These are phyloP conservation scores for Pyrenophora seminiperda DNA, from an alignment of 2,329 filamentous ascomycete species.

Conservation along the genomic window DNA sequence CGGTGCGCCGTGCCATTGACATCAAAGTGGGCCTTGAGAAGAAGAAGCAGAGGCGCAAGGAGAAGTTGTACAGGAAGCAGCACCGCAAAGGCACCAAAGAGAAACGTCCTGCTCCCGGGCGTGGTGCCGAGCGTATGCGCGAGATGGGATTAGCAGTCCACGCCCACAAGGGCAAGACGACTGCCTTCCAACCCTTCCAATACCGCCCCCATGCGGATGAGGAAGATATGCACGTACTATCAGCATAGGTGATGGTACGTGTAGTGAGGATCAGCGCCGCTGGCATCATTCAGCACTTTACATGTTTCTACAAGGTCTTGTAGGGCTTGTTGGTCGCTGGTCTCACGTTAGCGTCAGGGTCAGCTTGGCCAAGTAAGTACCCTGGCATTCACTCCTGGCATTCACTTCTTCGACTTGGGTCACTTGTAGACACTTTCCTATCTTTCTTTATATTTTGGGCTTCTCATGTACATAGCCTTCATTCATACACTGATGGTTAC, in stretches of 20 bases:
- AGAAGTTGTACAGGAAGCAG: conserved; percentile 89
- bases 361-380: conserved; percentile 11
- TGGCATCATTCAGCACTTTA: conserved; percentile 41
- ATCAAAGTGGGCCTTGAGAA: conserved; percentile 90
- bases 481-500: conserved; percentile 1
- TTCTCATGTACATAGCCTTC: conserved; percentile 31
- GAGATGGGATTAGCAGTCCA: conserved; percentile 87
- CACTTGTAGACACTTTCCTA: conserved; percentile 13
- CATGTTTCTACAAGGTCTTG: conserved; percentile 20
- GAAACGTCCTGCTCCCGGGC: conserved; percentile 71
- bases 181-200: conserved; percentile 33
- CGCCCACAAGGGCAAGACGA: conserved; percentile 63
- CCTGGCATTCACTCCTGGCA: conserved; percentile 11
- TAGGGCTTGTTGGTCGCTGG: conserved; percentile 48
- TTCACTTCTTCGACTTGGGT: conserved; percentile 19
- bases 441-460: conserved; percentile 15
- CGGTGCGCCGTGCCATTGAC: conserved; percentile 91
- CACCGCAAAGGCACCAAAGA: conserved; percentile 80
- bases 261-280: conserved; percentile 48
- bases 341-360: conserved; percentile 28
- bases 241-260: conserved; percentile 37
- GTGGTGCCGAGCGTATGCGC: conserved; percentile 90
- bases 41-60: conserved; percentile 88
- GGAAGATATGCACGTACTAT: conserved; percentile 53
- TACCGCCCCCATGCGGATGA: conserved; percentile 35